Evolutionary conservation across 805 yeast genomes (phyloP), one percentile per base, ranked within the genome.

Genomic region (Trichomonascus vanleenenianus): DNA sequence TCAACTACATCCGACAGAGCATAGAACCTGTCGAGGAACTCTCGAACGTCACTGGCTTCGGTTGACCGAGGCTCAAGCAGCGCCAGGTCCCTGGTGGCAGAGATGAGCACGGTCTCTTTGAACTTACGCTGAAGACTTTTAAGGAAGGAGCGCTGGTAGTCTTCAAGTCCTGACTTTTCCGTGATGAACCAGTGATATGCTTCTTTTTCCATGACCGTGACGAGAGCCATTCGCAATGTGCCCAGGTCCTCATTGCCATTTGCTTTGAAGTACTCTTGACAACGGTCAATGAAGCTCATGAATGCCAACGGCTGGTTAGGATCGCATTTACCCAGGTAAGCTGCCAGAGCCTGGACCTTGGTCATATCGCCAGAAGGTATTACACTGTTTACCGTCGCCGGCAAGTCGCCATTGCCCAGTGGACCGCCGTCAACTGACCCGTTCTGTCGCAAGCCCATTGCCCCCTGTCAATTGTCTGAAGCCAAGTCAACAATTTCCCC

Each of bases 1-100:
- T 34, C 38, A 34, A 34, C 16, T 4, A 34, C 38, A 34, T 34
- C 38, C 6, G 38, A 14, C 38, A 34, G 38, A 6, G 38, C 19
- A 16, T 34, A 34, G 20, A 34, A 34, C 12, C 15, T 18, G 19
- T 34, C 20, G 19, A 34, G 16, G 15, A 34, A 34, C 5, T 14
- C 22, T 7, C 38, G 19, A 15, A 34, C 15, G 11, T 34, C 38
- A 18, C 6, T 18, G 22, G 20, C 19, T 7, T 11, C 12, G 7
- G 16, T 5, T 10, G 19, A n/a, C 20, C 19, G 19, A 4, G 38
- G 38, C 10, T 34, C 38, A 4, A 34, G 19, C 20, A 34, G 15
- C 7, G 38, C 38, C 19, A 34, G 14, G 38, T 34, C 38, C 20
- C 38, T n/a, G 5, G 38, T 34, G 5, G 38, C 38, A 3, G 38